Evolutionary conservation across 805 yeast species (phyloP), one percentile per base, ranked within the genome.

Genomic region (Cephaloascus fragrans): DNA sequence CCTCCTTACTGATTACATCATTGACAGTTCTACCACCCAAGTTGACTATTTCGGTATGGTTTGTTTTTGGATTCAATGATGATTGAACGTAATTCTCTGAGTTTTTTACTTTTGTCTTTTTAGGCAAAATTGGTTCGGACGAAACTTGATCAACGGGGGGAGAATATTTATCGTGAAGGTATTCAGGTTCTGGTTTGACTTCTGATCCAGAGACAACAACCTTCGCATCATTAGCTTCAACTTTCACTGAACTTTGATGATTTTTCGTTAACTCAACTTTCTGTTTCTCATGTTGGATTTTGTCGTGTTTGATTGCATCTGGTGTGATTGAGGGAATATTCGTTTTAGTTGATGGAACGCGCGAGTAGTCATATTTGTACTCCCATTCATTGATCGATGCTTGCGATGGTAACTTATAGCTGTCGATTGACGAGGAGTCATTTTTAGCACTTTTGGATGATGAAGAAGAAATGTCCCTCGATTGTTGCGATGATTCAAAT

Each of bases 361-460:
- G 66, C 15, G 70, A 69, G 37, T 58, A 67, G 48, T 67, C 72
- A 46, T 67, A 67, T 46, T 62, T 64, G 56, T 63, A 67, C 57
- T 72, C 66, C 76, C 78, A 63, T 52, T 72, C 64, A 49, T 64
- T 54, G 52, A 72, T 54, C 37, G 69, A 61, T 26, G 70, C 55
- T 49, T 62, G 64, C 35, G 70, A 53, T 14, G 80, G 79, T 33
- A 73, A 58, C 47, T 63, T 71, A 57, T 60, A 75, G 34, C 69
- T 71, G 51, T 78, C 84, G 44, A 77, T 77, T 32, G 75, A 70
- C 6, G 82, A 75, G 3, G 57, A 39, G 47, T 77, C 83, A 37
- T 77, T 77, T 50, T 77, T 77, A 28, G 77, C 75, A 4, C 40
- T 33, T 2, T 29, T 40, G 16, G 42, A 40, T 1, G 52, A 10